Conservation (phyloP, 768 basidiomycete genomes). For the Erythrobasidium yunnanense region DNA sequence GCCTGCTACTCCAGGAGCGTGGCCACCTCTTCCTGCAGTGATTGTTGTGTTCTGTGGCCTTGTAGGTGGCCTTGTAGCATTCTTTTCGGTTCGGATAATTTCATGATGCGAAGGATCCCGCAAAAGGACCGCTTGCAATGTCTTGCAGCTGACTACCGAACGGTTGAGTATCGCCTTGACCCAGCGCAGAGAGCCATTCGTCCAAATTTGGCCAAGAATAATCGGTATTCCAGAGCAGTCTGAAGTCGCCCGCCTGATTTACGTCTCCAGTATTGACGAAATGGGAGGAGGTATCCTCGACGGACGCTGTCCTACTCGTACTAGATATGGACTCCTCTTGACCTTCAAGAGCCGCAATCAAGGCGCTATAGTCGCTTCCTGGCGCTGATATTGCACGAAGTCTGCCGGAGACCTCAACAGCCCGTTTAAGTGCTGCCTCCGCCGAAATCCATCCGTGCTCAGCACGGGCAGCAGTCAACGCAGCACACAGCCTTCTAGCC, state of each 20-base stretch:
- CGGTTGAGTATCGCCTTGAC: too few relatives aligned
- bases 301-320: background rate
- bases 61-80: background rate
- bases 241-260: background rate
- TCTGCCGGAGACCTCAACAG: background rate
- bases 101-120: background rate
- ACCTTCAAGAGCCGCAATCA: background rate
- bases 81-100: background rate
- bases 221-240: background rate
- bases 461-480: background rate
- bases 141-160: too few relatives aligned
- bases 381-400: constrained; percentile 7
- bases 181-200: constrained; percentile 2
- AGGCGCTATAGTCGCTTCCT: background rate
- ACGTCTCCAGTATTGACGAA: background rate
- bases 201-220: constrained; percentile 1
- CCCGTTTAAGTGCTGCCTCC: constrained; percentile 25
- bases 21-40: constrained; percentile 24
- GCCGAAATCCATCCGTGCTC: background rate
- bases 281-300: background rate
- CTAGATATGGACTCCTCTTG: background rate
- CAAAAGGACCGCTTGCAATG: background rate
- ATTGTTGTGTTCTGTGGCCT: background rate
- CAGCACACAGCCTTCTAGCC: background rate
- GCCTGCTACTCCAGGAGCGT: constrained; percentile 26